Percentiles rank a stretch among this genome's conserved stretches.
phyloP scores from a whole-genome alignment of 2,329 filamentous ascomycete genomes.

The Xylariaceae sp. region DNA sequence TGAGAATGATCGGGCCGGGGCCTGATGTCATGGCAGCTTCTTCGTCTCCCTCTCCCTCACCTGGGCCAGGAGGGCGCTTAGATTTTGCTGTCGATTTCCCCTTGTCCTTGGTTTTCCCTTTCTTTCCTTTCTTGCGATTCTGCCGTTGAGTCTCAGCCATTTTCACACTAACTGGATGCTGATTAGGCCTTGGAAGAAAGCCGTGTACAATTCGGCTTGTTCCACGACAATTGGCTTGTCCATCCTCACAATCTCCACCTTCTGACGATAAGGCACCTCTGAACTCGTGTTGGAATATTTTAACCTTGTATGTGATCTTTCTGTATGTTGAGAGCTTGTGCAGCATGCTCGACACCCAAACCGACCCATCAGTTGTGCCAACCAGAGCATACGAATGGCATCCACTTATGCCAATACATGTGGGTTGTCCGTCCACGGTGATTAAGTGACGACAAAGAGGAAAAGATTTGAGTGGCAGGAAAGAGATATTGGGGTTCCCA shows the following conservation, averaged over 20 bases:
- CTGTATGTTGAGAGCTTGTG: conserved; percentile 43
- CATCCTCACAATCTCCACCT: conserved; percentile 1
- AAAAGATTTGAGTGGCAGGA: conserved; percentile 52
- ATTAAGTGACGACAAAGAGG: conserved; percentile 52
- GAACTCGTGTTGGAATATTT: conserved; percentile 55
- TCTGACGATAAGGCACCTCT: conserved; percentile 28
- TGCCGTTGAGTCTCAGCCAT: conserved; percentile 28
- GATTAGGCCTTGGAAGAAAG: conserved; percentile 49
- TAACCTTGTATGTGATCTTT: conserved; percentile 40
- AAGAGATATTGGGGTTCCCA: conserved; percentile 51
- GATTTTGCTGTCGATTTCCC: conserved; percentile 19
- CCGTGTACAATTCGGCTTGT: conserved; percentile 51
- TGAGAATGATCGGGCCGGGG: conserved; percentile 46
- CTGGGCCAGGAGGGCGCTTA: conserved; percentile 25
- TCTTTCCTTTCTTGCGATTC: conserved; percentile 34
- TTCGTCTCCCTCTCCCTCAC: conserved; percentile 27
- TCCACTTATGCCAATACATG: conserved; percentile 47
- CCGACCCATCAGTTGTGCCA: conserved; percentile 52
- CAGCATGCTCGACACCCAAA: conserved; percentile 48
- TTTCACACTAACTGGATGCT: conserved; percentile 41
- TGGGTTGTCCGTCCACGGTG: conserved; percentile 49
- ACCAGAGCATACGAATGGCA: conserved; percentile 54
- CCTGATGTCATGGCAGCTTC: conserved; percentile 21
- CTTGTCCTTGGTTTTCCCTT: conserved; percentile 34
- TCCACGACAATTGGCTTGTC: conserved; percentile 36